Percentiles rank a stretch among this genome's conserved stretches.
These are phyloP conservation scores for Jamesozyma piceae DNA, from an alignment of 805 yeast species.

Conservation along the genomic window DNA sequence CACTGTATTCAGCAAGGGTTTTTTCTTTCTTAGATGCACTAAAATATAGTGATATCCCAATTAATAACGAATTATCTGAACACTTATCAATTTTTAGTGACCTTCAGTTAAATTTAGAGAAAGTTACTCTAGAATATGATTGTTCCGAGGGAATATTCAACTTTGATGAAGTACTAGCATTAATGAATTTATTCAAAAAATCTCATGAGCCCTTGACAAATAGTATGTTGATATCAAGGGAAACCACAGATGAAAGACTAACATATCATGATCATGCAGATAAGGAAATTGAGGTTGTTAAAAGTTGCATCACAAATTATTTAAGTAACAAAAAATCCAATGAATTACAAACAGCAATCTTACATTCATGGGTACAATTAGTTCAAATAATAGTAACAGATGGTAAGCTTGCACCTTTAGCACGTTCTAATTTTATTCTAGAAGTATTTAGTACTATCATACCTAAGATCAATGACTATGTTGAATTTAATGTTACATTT, in stretches of 20 bases:
- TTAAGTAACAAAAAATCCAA: conserved; percentile 41
- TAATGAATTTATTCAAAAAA: conserved; percentile 25
- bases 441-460: conserved; percentile 68
- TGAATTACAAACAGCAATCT: conserved; percentile 46
- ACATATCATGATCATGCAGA: conserved; percentile 8
- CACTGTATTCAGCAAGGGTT: conserved; percentile 56
- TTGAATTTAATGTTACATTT: conserved; percentile 53
- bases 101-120: conserved; percentile 36
- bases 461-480: conserved; percentile 68
- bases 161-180: conserved; percentile 33
- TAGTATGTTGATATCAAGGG: background rate
- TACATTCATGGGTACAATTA: conserved; percentile 78
- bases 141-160: conserved; percentile 34
- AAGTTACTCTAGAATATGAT: conserved; percentile 27
- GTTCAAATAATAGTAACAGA: conserved; percentile 66
- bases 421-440: conserved; percentile 54
- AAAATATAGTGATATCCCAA: conserved; percentile 43
- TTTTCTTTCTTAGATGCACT: conserved; percentile 63
- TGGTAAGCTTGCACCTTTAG: conserved; percentile 37
- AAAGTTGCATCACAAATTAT: conserved; percentile 35
- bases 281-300: conserved; percentile 7
- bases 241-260: background rate
- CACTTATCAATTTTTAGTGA: conserved; percentile 24
- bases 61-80: conserved; percentile 10
- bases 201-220: conserved; percentile 1